These are phyloP conservation scores for Coemansia sp. DNA, from an alignment of 192 early-diverging fungal species.

Conservation along the genomic window DNA sequence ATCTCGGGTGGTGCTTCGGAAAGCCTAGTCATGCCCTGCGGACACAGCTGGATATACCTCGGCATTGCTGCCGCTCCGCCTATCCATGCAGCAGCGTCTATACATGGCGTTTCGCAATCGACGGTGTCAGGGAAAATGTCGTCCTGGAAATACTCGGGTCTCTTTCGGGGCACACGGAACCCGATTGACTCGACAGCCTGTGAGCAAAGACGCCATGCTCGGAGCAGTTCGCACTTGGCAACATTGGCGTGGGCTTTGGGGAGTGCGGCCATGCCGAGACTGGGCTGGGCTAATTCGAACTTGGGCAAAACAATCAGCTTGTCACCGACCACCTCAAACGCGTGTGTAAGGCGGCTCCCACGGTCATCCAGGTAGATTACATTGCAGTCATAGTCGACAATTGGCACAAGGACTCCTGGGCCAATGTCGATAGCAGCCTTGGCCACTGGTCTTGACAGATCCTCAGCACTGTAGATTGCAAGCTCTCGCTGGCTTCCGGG, in stretches of 20 bases:
- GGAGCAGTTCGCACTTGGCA: constrained; percentile 68
- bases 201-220: constrained; percentile 68
- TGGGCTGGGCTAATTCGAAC: constrained; percentile 61
- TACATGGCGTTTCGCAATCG: constrained; percentile 57
- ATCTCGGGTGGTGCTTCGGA: constrained; percentile 52
- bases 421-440: constrained; percentile 69
- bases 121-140: constrained; percentile 75
- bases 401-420: constrained; percentile 72
- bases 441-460: constrained; percentile 48
- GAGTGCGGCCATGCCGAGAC: constrained; percentile 73
- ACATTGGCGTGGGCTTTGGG: constrained; percentile 73
- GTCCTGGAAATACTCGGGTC: constrained; percentile 91
- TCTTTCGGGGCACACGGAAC: constrained; percentile 76
- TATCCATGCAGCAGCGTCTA: constrained; percentile 65
- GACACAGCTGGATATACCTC: constrained; percentile 38
- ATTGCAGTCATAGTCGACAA: constrained; percentile 70
- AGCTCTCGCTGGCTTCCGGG: constrained; percentile 74
- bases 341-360: constrained; percentile 76
- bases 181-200: constrained; percentile 72
- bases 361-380: constrained; percentile 74
- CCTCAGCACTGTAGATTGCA: constrained; percentile 52
- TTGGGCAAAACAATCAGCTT: constrained; percentile 60
- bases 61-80: constrained; percentile 22
- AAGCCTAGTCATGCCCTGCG: constrained; percentile 54
- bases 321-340: constrained; percentile 66